Evolutionary conservation across 192 early-diverging fungal genomes (phyloP), one percentile per base, ranked within the genome.

Genomic region (Coemansia sp.): DNA sequence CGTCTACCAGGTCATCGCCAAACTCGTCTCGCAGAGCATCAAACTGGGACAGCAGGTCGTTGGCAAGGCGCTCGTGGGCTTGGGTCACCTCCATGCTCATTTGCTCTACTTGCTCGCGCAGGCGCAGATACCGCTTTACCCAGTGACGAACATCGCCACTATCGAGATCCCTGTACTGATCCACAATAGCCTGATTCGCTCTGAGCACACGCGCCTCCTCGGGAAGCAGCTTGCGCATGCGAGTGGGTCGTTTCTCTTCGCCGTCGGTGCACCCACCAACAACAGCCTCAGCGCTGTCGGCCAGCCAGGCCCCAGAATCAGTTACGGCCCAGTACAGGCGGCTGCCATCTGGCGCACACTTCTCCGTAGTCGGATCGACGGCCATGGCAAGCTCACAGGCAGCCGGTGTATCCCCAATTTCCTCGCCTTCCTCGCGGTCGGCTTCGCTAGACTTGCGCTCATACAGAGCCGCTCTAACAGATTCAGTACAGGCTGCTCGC

Each of bases 341-440:
- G 13, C 55, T 21, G 2, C 78, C 78, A 38, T 69, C 61, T 2
- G 66, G 45, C 33, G 70, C 16, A 56, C 63, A 72, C 45, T 81
- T 73, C 23, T 55, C 61, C 11, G 21, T 23, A 11, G 66, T 45
- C 10, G 65, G 59, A 13, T 57, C 63, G 3, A 69, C 42, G 3
- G 62, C 41, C 64, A 75, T 60, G 10, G 62, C 55, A 41, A 66
- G 62, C 63, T 34, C 69, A 25, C 33, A 35, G 16, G 41, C 55
- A 23, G 31, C 45, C 0, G 59, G 31, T 23, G 42, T 33, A 26
- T 73, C 69, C 12, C 69, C 65, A 0, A 74, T 33, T 56, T 74
- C 79, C 64, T 82, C 75, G 59, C 79, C 79, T 35, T 77, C 79
- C 38, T 82, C 77, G 18, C 69, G 77, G 28, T 75, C 74, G 0